Evolutionary conservation across 495 filamentous ascomycete species (phyloP).

Genomic region (Clohesyomyces aquaticus): DNA sequence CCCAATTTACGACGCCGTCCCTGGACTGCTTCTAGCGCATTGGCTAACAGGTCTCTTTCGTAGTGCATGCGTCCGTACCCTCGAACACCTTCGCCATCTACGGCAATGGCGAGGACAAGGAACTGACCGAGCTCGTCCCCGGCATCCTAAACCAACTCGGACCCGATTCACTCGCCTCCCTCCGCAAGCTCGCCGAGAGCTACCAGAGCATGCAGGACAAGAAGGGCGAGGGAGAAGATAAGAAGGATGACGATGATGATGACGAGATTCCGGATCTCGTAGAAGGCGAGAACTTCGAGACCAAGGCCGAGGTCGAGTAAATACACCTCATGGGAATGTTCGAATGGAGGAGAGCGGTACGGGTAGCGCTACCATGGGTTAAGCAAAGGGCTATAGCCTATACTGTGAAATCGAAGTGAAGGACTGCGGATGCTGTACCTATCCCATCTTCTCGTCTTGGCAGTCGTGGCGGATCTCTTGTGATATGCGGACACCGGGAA

Average conservation of each 20-base stretch:
- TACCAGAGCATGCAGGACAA: slow-evolving; percentile 99
- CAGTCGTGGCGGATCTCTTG: slow-evolving; percentile 30
- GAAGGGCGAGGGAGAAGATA: slow-evolving; percentile 67
- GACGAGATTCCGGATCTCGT: slow-evolving; percentile 95
- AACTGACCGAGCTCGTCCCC: slow-evolving; percentile 98
- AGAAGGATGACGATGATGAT: slow-evolving; percentile 78
- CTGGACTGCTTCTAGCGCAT: not conserved
- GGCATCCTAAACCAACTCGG: slow-evolving; percentile 99
- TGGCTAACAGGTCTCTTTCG: slow-evolving; percentile 8
- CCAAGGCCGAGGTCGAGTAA: slow-evolving; percentile 77
- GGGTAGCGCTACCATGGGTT: slow-evolving; percentile 7
- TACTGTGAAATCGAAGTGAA: slow-evolving; percentile 18
- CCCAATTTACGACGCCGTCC: too few species aligned
- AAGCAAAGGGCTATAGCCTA: slow-evolving; percentile 7
- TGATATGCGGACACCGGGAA: slow-evolving; percentile 31
- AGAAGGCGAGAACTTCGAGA: slow-evolving; percentile 95
- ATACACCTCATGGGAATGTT: not conserved
- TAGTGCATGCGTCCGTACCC: slow-evolving; percentile 94
- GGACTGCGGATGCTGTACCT: slow-evolving; percentile 2
- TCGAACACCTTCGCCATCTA: slow-evolving; percentile 99
- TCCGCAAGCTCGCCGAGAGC: slow-evolving; percentile 97
- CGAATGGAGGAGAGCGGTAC: not conserved
- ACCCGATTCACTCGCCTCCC: slow-evolving; percentile 94
- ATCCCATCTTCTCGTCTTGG: slow-evolving; percentile 19
- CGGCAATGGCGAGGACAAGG: slow-evolving; percentile 98